Percentiles rank a stretch among this genome's conserved stretches.
Evolutionary conservation across 2,329 filamentous ascomycete genomes (phyloP).

Genomic region (Gaeumannomyces tritici): DNA sequence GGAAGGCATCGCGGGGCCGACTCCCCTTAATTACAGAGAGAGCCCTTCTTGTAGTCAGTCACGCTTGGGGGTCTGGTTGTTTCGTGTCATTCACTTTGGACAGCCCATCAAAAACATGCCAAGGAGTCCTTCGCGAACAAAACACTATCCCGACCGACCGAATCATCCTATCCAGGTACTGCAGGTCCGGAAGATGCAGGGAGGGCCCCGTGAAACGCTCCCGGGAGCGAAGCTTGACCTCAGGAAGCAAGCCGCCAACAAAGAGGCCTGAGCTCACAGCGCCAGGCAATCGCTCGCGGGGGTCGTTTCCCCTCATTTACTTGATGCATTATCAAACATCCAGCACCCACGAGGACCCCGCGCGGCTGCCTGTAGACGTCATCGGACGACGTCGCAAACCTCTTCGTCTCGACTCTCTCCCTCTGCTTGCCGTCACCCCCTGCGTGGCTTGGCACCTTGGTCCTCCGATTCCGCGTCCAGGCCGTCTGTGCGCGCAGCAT

Average conservation of each 20-base stretch:
- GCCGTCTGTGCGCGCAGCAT: not conserved
- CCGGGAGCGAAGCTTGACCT: not conserved
- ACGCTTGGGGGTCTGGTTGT: not conserved
- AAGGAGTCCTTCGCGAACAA: not conserved
- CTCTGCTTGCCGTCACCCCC: not conserved
- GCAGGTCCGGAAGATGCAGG: not conserved
- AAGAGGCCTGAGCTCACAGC: not conserved
- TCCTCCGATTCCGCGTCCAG: not conserved
- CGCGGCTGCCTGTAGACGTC: not conserved
- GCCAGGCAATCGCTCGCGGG: not conserved
- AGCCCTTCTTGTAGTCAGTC: not conserved
- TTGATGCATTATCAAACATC: no score
- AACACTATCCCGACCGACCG: not conserved
- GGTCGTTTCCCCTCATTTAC: no score
- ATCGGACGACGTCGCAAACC: not conserved
- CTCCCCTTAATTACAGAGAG: not conserved
- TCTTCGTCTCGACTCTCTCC: not conserved
- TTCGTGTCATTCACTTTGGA: not conserved
- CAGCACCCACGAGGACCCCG: no score
- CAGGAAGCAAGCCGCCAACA: not conserved
- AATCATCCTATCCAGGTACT: not conserved
- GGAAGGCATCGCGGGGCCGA: not conserved
- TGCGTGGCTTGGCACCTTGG: not conserved
- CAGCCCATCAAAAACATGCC: not conserved
- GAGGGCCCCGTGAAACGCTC: not conserved